Conservation (phyloP, 768 basidiomycete genomes). For the Kwoniella sp. region DNA sequence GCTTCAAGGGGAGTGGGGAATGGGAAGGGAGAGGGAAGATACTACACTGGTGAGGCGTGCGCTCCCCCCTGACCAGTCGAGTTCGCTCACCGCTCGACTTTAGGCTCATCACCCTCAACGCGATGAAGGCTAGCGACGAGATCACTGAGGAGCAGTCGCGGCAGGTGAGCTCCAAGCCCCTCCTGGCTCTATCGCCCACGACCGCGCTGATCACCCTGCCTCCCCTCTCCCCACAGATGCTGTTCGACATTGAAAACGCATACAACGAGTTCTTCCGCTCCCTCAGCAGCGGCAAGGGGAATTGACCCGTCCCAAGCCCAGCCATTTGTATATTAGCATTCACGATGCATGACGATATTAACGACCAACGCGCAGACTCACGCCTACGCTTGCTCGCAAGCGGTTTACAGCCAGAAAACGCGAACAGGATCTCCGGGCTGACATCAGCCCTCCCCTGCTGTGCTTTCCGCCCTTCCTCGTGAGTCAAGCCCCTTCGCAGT, state of each 20-base stretch:
- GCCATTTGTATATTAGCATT: no score
- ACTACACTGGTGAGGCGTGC: conserved; percentile 72
- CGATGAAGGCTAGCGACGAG: conserved; percentile 95
- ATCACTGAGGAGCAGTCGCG: conserved; percentile 91
- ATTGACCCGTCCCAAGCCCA: no score
- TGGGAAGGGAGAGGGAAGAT: conserved; percentile 95
- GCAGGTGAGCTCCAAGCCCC: conserved; percentile 58
- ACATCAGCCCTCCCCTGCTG: conserved; percentile 6
- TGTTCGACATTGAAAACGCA: conserved; percentile 96
- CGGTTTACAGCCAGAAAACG: no score
- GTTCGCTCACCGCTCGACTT: neutral
- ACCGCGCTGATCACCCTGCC: neutral
- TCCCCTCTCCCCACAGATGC: conserved; percentile 56
- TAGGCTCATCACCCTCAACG: conserved; percentile 93
- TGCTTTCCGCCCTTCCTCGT: neutral
- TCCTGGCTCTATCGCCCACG: neutral
- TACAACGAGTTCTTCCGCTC: conserved; percentile 81
- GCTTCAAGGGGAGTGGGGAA: conserved; percentile 90
- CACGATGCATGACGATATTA: no score
- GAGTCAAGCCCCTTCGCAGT: neutral
- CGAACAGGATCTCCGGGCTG: conserved; percentile 9
- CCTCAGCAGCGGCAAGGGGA: conserved; percentile 37
- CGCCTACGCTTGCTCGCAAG: no score
- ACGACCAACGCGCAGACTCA: neutral
- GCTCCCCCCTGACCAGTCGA: no score